A percentile compares a stretch with the other conserved stretches of the same genome.
Conservation (phyloP, 2,329 filamentous ascomycete genomes). For the Penicillium sp. region DNA sequence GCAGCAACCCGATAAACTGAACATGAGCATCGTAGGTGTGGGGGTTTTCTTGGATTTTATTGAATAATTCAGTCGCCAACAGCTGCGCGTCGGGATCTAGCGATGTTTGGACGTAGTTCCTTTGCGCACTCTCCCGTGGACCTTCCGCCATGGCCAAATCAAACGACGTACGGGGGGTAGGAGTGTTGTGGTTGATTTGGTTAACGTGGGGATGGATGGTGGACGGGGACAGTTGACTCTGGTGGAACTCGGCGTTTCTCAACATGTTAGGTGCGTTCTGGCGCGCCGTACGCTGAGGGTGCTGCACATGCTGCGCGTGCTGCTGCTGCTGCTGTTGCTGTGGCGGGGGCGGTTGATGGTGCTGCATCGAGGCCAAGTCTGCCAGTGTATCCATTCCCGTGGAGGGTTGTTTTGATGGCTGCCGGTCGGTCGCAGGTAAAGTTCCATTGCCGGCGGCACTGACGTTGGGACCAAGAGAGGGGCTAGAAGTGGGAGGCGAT, state of each 20-base stretch:
- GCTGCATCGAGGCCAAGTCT: conserved; percentile 51
- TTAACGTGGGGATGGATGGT: conserved; percentile 45
- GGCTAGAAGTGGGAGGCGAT: conserved; percentile 41
- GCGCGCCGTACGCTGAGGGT: conserved; percentile 39
- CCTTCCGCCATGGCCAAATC: conserved; percentile 50
- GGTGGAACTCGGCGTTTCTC: conserved; percentile 44
- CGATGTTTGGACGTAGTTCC: conserved; percentile 46
- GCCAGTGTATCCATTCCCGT: conserved; percentile 54
- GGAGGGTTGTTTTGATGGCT: conserved; percentile 44
- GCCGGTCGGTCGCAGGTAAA: conserved; percentile 36
- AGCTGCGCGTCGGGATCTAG: conserved; percentile 45
- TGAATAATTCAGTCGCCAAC: conserved; percentile 44
- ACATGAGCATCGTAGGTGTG: conserved; percentile 52
- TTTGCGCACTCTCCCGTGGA: conserved; percentile 41
- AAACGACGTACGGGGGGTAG: conserved; percentile 47
- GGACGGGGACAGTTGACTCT: conserved; percentile 47
- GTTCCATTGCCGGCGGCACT: conserved; percentile 36
- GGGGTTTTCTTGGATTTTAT: conserved; percentile 48
- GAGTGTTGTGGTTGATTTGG: conserved; percentile 39
- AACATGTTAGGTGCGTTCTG: conserved; percentile 41
- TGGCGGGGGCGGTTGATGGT: conserved; percentile 28
- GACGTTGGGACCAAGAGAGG: conserved; percentile 30
- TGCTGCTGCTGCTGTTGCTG: background rate
- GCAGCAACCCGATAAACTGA: conserved; percentile 50
- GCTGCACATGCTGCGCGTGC: background rate